Conservation (phyloP, 352 stramenopile species). For the Globisporangium paddicum region DNA sequence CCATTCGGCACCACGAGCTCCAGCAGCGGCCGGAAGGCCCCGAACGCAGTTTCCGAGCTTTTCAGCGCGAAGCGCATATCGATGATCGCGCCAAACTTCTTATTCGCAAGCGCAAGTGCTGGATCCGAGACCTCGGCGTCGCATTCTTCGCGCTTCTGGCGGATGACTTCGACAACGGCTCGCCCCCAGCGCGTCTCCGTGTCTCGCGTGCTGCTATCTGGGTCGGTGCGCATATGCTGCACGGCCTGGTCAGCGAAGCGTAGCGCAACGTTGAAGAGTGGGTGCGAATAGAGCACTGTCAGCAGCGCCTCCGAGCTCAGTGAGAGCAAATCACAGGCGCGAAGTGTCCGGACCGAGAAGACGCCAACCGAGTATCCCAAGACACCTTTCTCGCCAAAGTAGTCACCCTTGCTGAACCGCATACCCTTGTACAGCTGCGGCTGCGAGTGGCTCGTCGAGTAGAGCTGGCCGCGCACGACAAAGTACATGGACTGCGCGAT, state of each 20-base stretch:
- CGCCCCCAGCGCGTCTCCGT: constrained; percentile 44
- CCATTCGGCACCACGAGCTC: constrained; percentile 58
- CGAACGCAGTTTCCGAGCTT: constrained; percentile 26
- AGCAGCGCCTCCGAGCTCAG: constrained; percentile 37
- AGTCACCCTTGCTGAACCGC: constrained; percentile 43
- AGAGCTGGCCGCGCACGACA: constrained; percentile 45
- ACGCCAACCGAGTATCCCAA: constrained; percentile 45
- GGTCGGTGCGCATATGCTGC: constrained; percentile 15
- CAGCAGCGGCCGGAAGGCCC: constrained; percentile 33
- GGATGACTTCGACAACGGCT: constrained; percentile 27
- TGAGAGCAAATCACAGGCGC: constrained; percentile 55
- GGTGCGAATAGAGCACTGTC: constrained; percentile 34
- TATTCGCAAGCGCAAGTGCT: constrained; percentile 5
- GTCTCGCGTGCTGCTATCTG: constrained; percentile 8
- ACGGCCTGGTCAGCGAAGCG: constrained; percentile 29
- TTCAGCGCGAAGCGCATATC: constrained; percentile 24
- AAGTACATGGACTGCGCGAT: constrained; percentile 72
- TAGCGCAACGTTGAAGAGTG: constrained; percentile 33
- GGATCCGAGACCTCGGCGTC: neutral
- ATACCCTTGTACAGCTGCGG: constrained; percentile 14
- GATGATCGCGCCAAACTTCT: constrained; percentile 24
- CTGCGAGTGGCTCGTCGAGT: constrained; percentile 26
- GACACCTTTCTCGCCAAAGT: constrained; percentile 57
- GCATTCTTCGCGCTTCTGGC: constrained; percentile 21
- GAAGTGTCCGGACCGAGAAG: constrained; percentile 42